A percentile compares a stretch with the other conserved stretches of the same genome.
Evolutionary conservation across 345 rosid species (phyloP).

Genomic region (Eucalyptus shirleyi): DNA sequence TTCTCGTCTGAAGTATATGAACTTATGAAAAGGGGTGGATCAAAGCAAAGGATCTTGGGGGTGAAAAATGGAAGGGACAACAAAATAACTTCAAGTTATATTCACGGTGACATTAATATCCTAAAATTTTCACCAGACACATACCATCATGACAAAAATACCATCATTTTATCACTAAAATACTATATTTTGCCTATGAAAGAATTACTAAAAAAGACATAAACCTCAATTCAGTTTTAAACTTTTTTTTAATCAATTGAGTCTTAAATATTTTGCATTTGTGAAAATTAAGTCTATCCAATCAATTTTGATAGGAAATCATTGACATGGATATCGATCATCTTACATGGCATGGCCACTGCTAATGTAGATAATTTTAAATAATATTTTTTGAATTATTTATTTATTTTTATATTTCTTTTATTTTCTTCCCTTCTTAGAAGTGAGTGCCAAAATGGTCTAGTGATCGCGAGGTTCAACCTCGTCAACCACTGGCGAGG

Average conservation of each 20-base stretch:
- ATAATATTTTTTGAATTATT: too few relatives aligned
- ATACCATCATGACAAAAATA: neutral
- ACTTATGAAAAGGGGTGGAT: neutral
- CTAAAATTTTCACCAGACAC: neutral
- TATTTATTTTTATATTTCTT: too few relatives aligned
- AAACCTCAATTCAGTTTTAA: too few relatives aligned
- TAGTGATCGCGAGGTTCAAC: neutral
- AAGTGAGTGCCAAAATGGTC: neutral
- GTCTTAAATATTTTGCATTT: too few relatives aligned
- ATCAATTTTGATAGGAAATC: too few relatives aligned
- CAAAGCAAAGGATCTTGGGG: neutral
- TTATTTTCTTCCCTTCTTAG: neutral
- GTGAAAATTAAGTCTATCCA: too few relatives aligned
- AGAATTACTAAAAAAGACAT: too few relatives aligned
- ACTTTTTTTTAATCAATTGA: too few relatives aligned
- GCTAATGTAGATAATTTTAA: too few relatives aligned
- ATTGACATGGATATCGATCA: too few relatives aligned
- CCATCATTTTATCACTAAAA: neutral
- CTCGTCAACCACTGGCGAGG: neutral
- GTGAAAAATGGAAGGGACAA: neutral
- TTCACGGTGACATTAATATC: neutral
- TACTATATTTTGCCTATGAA: neutral
- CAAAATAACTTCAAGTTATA: neutral
- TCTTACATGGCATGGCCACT: accelerated
- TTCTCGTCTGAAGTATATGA: neutral